Evolutionary conservation across 2,329 filamentous ascomycete species (phyloP), one percentile per base, ranked within the genome.

Genomic region (Fusarium acutatum): DNA sequence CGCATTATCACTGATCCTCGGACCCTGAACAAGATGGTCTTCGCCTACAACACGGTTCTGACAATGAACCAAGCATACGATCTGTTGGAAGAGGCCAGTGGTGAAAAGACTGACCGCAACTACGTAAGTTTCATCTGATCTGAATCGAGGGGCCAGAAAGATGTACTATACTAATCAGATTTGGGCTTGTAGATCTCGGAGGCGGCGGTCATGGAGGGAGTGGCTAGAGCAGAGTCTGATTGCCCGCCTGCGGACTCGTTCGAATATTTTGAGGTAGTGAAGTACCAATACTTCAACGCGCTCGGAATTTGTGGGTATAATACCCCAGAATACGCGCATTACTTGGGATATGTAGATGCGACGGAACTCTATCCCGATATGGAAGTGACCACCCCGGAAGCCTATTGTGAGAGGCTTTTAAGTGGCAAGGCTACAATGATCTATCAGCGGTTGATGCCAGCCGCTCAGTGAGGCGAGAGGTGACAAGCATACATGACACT

Each of bases 1-100:
- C 78, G 79, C 35, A 86, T 90, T 67, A 84, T 90, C 46, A 73
- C 77, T 6, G 88, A 90, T 69, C 80, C 83, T 14, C 79, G 86
- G 14, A 90, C 88, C 2, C 62, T 90, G 41, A 90, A 90, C 78
- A 83, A 83, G 71, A 82, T 79, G 69, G 84, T 90, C 4, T 83
- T 88, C 50, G 82, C 82, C 6, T 88, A 86, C 71, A 83, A 82
- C 66, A 84, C 87, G 32, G 75, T 86, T 1, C 72, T 80, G 40
- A 83, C 83, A 1, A 82, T 84, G 75, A 87, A 86, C 53, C 71
- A 88, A 60, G 82, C 88, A 7, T 84, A 83, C 47, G 79, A 81
- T 6, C 56, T 85, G 0, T 67, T 89, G 32, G 88, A 89, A 74
- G 78, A 82, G 35, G 65, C 86, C 26, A 84, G 80, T 49, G 87